Base-by-base conservation (phyloP, 805 yeast genomes). In the Schwanniomyces pseudopolymorphus region DNA sequence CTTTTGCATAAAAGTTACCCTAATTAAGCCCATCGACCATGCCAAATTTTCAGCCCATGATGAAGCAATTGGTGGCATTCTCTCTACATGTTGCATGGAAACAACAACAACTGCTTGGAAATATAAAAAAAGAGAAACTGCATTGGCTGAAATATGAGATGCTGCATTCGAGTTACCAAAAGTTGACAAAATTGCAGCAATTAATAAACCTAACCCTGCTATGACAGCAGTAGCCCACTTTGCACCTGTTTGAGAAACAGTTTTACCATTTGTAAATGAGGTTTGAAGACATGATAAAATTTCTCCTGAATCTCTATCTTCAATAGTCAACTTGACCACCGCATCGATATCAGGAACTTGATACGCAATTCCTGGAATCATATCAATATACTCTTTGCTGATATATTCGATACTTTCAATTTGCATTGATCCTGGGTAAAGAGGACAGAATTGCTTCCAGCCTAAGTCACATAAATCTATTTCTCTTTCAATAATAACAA, bases 191-290 rank as follows among this genome's bases (percentile, higher is more conserved):
- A 86, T 52, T 4, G 95, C 91, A n/a, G 95, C 87, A 14, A 84
- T 76, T 39, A 90, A 68, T 48, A 91, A 67, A n/a, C 97, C 96
- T 25, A 88, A 65, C 51, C 97, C 97, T 1, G 96, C 89, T 57
- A 90, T 74, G 17, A 85, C 84, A 1, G 97, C 97, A 16, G 96
- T 89, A 35, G 89, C 96, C 97, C 97, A 91, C 67, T 87, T 86
- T 47, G 85, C 90, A 54, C 87, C 87, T 2, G 79, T 74, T 60
- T 89, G 96, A 38, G 87, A 70, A 17, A 89, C 92, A 2, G 95
- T 84, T 57, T 84, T 87, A 31, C 91, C 89, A 61, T 89, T 89
- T 17, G 84, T 59, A 60, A 89, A 83, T 48, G 78, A 78, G 14
- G 89, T 83, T 60, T 87, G 92, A 46, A 89, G 74, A 63, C 96